Evolutionary conservation across 768 basidiomycete genomes (phyloP).

Genomic region (Mycena vulgaris): DNA sequence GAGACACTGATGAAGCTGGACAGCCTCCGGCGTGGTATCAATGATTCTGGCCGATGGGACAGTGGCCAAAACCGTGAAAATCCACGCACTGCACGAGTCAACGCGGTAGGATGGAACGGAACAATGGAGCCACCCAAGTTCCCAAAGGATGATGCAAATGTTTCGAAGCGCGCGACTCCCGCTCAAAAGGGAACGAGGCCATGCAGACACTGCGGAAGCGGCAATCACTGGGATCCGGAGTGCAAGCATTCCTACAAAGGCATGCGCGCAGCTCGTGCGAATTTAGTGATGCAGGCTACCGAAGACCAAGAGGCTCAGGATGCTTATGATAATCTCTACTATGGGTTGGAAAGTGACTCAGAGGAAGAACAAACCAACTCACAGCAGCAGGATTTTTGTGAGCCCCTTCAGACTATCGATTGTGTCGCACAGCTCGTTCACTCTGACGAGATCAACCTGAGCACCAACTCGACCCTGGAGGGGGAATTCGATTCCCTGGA

Average conservation of each 20-base stretch:
- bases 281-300: not conserved
- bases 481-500: not conserved
- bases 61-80: not conserved
- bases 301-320: conserved; percentile 42
- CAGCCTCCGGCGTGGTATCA: not conserved
- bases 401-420: conserved; percentile 35
- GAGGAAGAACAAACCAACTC: no score
- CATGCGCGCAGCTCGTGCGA: conserved; percentile 1
- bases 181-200: conserved; percentile 45
- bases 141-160: conserved; percentile 15
- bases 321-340: conserved; percentile 48
- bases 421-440: not conserved
- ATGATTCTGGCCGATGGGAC: not conserved
- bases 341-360: conserved; percentile 31
- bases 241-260: conserved; percentile 46
- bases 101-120: conserved; percentile 5
- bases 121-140: not conserved
- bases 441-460: not conserved
- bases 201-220: conserved; percentile 52
- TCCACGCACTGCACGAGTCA: not conserved
- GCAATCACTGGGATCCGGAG: conserved; percentile 53
- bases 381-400: conserved; percentile 40
- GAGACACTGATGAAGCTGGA: conserved; percentile 2
- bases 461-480: conserved; percentile 1
- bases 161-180: conserved; percentile 9